Evolutionary conservation across 805 yeast species (phyloP), one percentile per base, ranked within the genome.

Genomic region (Candida krabiensis): DNA sequence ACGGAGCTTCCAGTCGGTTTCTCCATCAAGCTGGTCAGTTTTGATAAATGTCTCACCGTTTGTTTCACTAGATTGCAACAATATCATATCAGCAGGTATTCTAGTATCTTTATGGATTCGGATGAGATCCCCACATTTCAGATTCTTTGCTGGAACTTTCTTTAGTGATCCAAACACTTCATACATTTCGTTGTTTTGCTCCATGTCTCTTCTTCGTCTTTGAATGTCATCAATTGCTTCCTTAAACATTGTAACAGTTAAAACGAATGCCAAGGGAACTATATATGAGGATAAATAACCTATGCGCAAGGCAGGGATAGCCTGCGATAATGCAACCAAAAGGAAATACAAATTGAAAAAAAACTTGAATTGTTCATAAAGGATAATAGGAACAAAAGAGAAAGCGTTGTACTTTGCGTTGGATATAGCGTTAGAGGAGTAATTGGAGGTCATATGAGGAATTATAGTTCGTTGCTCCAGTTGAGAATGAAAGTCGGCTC

Each of bases 11-110:
- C 99, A 93, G 65, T 93, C 99, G 5, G 99, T 93, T 62, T 93
- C 99, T 57, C 99, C 99, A 62, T 93, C 99, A 35, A 93, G 70
- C 64, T 93, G 99, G 67, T 93, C 99, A 0, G 99, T 93, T 53
- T 95, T 86, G 47, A 93, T 86, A 54, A 95, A 93, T 2, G 90
- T 75, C 56, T 93, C 99, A 6, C 96, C 97, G 3, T 75, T 71
- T 3, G 68, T 63, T 56, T 87, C 96, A 40, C 88, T 80, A 1
- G 96, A 82, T 56, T 87, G 95, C 30, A 93, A 64, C 19, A 93
- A 63, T 6, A 93, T 67, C 79, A 89, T 73, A 61, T 93, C 99
- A 0, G 99, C 98, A 0, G 99, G 99, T 2, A 93, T 77, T 38
- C 99, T 76, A 41, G 77, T 79, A 55, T 85, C 95, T 52, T 90